A percentile compares a stretch with the other conserved stretches of the same genome.
phyloP scores from a whole-genome alignment of 257 asterid genomes.

The Penstemon newberryi region DNA sequence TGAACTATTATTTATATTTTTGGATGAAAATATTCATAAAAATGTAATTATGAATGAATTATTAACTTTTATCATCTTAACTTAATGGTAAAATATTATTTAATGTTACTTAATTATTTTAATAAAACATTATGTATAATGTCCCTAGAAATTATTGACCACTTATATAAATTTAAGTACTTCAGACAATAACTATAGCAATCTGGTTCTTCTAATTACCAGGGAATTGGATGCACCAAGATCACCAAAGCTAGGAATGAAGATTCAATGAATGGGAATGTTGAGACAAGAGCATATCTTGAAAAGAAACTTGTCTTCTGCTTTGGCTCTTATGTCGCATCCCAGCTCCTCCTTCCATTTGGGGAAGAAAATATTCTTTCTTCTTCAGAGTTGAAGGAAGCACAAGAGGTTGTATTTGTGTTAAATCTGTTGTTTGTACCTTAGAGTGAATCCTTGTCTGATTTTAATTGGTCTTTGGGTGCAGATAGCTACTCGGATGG shows the following conservation, averaged over 20 bases:
- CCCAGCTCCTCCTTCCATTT: slow-evolving; percentile 87
- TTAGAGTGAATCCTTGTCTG: slow-evolving; percentile 20
- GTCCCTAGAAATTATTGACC: neutral
- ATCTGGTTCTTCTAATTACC: slow-evolving; percentile 33
- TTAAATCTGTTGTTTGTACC: slow-evolving; percentile 22
- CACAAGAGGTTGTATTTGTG: slow-evolving; percentile 72
- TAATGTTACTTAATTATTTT: no score
- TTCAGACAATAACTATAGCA: neutral
- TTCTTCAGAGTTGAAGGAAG: slow-evolving; percentile 75
- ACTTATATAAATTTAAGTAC: neutral
- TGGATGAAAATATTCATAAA: no score
- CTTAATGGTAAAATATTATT: no score
- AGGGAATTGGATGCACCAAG: slow-evolving; percentile 98
- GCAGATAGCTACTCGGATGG: slow-evolving; percentile 97
- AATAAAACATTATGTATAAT: neutral
- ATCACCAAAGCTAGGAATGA: slow-evolving; percentile 71
- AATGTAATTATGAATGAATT: no score
- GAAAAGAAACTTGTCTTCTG: slow-evolving; percentile 93
- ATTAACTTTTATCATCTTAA: no score
- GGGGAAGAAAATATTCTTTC: slow-evolving; percentile 94
- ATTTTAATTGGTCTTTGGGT: slow-evolving; percentile 29
- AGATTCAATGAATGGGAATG: slow-evolving; percentile 64
- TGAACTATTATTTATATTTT: no score
- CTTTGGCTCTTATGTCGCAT: slow-evolving; percentile 91
- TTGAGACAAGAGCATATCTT: slow-evolving; percentile 84